Percentiles rank a stretch among this genome's conserved stretches.
phyloP scores from a whole-genome alignment of 352 stramenopile genomes.

The Hyaloperonospora arabidopsidis region DNA sequence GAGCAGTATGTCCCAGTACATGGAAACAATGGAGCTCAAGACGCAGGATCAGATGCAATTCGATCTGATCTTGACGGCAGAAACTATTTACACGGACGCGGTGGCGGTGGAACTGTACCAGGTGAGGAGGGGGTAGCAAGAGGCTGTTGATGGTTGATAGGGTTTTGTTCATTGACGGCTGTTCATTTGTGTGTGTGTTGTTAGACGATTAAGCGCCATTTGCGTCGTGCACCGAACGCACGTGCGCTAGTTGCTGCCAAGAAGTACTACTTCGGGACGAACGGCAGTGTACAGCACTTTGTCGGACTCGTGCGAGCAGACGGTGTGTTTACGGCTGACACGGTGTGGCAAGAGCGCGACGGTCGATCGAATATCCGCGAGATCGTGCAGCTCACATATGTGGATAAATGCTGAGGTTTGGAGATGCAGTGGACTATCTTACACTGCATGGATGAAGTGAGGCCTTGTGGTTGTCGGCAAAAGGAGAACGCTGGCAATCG shows the following conservation, averaged over 20 bases:
- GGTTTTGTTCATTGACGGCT: background rate
- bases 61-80: slow-evolving; percentile 74
- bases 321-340: slow-evolving; percentile 38
- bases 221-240: slow-evolving; percentile 33
- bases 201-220: slow-evolving; percentile 71
- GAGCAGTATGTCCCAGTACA: slow-evolving; percentile 48
- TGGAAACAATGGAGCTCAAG: slow-evolving; percentile 34
- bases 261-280: slow-evolving; percentile 85
- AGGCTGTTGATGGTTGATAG: background rate
- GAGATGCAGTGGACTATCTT: no score
- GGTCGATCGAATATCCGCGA: slow-evolving; percentile 73
- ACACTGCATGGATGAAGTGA: no score
- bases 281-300: slow-evolving; percentile 84
- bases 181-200: background rate
- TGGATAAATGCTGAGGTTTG: background rate
- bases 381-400: slow-evolving; percentile 54
- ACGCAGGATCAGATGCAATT: slow-evolving; percentile 37
- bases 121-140: slow-evolving; percentile 22
- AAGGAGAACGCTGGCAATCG: no score
- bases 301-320: slow-evolving; percentile 44
- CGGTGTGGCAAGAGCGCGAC: slow-evolving; percentile 68
- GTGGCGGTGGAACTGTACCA: slow-evolving; percentile 64
- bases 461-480: no score
- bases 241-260: slow-evolving; percentile 71
- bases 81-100: slow-evolving; percentile 81